Conservation (phyloP, 306 rosid genomes). For the Vigna hirtella region DNA sequence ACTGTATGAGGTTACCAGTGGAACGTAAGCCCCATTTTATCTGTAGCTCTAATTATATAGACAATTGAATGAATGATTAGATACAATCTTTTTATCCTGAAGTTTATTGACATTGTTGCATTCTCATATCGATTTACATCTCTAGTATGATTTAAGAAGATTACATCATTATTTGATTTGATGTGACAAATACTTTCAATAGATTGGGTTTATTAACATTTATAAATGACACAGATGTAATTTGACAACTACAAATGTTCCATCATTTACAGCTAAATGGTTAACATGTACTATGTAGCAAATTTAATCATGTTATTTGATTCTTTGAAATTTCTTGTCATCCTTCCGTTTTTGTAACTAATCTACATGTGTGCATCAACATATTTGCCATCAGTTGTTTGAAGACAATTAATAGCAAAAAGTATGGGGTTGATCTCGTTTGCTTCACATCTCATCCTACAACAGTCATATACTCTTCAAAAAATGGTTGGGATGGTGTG, state of each 20-base stretch:
- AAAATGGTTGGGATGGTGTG: slow-evolving; percentile 99
- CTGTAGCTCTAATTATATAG: slow-evolving; percentile 16
- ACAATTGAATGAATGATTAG: background rate
- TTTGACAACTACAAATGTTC: background rate
- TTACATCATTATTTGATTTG: background rate
- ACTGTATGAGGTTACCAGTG: slow-evolving; percentile 78
- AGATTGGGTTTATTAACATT: slow-evolving; percentile 30
- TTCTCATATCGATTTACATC: slow-evolving; percentile 13
- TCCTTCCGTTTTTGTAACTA: slow-evolving; percentile 4
- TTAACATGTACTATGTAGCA: slow-evolving; percentile 22
- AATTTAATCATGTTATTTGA: background rate
- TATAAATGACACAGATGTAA: slow-evolving; percentile 14
- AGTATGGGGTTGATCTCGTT: slow-evolving; percentile 96
- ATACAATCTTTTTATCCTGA: background rate
- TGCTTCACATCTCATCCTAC: slow-evolving; percentile 96
- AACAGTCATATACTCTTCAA: slow-evolving; percentile 94
- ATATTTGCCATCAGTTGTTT: slow-evolving; percentile 68
- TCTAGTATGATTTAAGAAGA: slow-evolving; percentile 29
- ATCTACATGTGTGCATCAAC: slow-evolving; percentile 10
- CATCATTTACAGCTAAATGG: slow-evolving; percentile 18
- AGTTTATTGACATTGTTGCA: slow-evolving; percentile 9
- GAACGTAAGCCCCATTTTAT: slow-evolving; percentile 64
- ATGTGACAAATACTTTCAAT: background rate
- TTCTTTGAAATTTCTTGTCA: slow-evolving; percentile 11
- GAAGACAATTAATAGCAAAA: slow-evolving; percentile 98